Conservation (phyloP, 768 basidiomycete genomes). For the Tulasnella sp. region DNA sequence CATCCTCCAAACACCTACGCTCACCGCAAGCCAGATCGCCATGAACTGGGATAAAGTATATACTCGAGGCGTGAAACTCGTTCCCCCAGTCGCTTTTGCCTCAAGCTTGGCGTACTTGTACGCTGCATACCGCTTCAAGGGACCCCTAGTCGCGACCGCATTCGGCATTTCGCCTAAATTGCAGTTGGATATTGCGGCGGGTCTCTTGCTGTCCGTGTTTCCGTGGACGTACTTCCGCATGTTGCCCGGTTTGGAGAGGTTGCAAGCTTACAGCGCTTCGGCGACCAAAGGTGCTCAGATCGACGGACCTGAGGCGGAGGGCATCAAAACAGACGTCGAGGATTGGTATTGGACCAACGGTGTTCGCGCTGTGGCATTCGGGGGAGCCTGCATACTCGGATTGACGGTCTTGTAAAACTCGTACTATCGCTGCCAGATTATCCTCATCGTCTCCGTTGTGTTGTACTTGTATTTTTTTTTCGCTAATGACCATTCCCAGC, state of each 20-base stretch:
- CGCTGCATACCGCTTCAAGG: not conserved
- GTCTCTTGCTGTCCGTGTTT: not conserved
- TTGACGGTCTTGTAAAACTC: not conserved
- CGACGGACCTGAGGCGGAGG: not conserved
- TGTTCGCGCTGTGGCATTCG: not conserved
- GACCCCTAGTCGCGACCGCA: not conserved
- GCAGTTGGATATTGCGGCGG: not conserved
- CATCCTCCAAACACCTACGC: not conserved
- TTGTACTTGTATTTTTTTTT: not conserved
- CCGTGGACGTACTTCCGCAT: not conserved
- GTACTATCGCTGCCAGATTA: no score
- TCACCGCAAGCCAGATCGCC: constrained; percentile 8
- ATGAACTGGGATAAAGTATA: not conserved
- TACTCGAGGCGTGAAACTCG: constrained; percentile 6
- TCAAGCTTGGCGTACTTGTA: not conserved
- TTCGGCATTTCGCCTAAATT: not conserved
- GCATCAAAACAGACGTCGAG: not conserved
- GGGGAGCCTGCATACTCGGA: not conserved
- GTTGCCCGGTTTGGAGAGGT: not conserved
- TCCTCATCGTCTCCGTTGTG: not conserved
- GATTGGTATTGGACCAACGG: not conserved
- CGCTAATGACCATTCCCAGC: not conserved
- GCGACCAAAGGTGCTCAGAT: not conserved
- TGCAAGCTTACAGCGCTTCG: constrained; percentile 1
- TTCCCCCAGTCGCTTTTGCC: not conserved